Evolutionary conservation across 1,284 basidiomycete genomes (phyloP), one percentile per base, ranked within the genome.

Genomic region (Moesziomyces sp.): DNA sequence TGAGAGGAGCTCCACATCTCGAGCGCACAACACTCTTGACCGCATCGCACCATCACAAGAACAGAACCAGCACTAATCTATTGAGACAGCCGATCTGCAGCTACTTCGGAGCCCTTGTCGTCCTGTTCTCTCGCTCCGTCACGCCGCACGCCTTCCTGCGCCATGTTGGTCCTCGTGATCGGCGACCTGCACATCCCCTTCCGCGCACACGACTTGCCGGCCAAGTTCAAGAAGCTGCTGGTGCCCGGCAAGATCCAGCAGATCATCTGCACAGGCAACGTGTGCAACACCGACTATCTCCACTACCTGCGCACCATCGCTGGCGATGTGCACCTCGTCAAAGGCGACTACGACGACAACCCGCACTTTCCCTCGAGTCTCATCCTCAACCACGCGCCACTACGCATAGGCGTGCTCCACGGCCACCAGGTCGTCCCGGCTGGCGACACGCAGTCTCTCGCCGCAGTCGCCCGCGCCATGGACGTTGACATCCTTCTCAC

Each of bases 231-330:
- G 86, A 97, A 98, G 84, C 90, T 99, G 0, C 88, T 99, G 0
- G 94, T 89, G 8, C 86, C 96, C 11, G 96, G 97, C 40, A 99
- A 99, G 86, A 99, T 99, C 44, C 93, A 96, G 74, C 96, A 99
- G 85, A 97, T 99, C 70, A 88, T 99, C 35, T 97, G 94, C 84
- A 99, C 96, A 0, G 97, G 96, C 50, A 99, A 99, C 83, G 91
- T 98, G 14, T 97, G 94, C 84, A 97, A 99, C 86, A 91, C 92
- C 79, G 96, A 97, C 86, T 99, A 96, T 13, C 94, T 92, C 82
- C 96, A 98, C 81, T 99, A 97, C 86, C 88, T 99, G n/a, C 88
- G 93, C 60, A 94, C 93, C n/a, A 92, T 99, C 23, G 91, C 93
- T n/a, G 91, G 92, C 10, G 97, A 98, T 80, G 92, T 99, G 7